Conservation (phyloP, 2,329 filamentous ascomycete genomes). For the Aspergillus terreus region DNA sequence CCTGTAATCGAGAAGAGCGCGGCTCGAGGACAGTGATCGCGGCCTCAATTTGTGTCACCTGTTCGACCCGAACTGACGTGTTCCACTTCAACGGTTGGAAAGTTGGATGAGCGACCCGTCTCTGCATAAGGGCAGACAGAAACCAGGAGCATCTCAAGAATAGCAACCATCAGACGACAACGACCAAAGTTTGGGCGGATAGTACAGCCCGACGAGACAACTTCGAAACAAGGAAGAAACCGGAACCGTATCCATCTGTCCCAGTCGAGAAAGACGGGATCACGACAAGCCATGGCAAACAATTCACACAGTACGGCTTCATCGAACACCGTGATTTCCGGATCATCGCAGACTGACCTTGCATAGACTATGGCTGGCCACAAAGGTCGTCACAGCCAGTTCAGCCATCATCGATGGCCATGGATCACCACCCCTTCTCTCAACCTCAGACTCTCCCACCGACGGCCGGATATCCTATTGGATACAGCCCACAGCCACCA, state of each 20-base stretch:
- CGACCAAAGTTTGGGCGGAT: too few species aligned
- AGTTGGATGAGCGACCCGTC: too few species aligned
- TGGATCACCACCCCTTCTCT: conserved; percentile 24
- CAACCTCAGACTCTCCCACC: conserved; percentile 23
- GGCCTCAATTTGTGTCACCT: too few species aligned
- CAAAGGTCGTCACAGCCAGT: conserved; percentile 26
- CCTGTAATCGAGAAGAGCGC: too few species aligned
- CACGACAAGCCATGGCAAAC: conserved; percentile 27
- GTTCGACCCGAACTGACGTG: too few species aligned
- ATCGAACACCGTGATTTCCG: background rate
- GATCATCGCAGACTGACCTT: conserved; percentile 12
- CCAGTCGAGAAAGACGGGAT: conserved; percentile 10
- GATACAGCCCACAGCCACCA: conserved; percentile 22
- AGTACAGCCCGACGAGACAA: too few species aligned
- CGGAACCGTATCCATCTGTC: background rate
- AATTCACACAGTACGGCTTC: conserved; percentile 25
- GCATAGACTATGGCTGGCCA: conserved; percentile 29
- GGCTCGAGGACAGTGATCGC: too few species aligned
- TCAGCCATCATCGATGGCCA: conserved; percentile 24
- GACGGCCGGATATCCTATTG: conserved; percentile 20
- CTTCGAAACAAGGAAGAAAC: too few species aligned
- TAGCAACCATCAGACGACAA: too few species aligned
- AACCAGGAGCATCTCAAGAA: too few species aligned
- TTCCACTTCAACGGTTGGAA: too few species aligned
- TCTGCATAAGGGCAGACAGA: too few species aligned